Conservation (phyloP, 2,329 filamentous ascomycete species). For the Phaeomoniella chlamydospora region DNA sequence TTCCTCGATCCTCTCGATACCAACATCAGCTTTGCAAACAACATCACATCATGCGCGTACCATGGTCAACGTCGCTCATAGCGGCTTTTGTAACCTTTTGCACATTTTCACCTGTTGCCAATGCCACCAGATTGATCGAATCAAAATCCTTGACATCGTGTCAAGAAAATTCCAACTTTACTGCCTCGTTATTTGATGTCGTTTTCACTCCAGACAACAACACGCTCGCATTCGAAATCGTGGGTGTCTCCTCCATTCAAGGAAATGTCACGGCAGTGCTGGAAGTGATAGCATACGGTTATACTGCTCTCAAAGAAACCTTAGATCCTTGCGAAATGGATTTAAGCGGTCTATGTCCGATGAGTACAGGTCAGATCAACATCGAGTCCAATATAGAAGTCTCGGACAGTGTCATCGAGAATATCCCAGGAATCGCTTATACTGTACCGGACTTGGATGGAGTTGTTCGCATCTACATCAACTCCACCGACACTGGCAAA, state of each 20-base stretch:
- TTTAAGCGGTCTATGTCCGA: conserved; percentile 70
- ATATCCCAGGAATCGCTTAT: conserved; percentile 76
- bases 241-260: conserved; percentile 69
- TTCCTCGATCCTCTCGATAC: too few relatives aligned
- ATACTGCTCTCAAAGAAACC: conserved; percentile 49
- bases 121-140: conserved; percentile 54
- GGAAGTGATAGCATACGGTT: conserved; percentile 69
- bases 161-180: conserved; percentile 71
- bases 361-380: conserved; percentile 71
- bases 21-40: too few relatives aligned
- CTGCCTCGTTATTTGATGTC: conserved; percentile 78
- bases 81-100: conserved; percentile 22
- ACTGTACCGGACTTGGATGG: conserved; percentile 84
- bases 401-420: conserved; percentile 37
- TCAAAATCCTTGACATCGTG: conserved; percentile 78
- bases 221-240: conserved; percentile 58
- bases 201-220: conserved; percentile 50
- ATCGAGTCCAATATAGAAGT: conserved; percentile 58
- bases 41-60: too few relatives aligned
- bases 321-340: conserved; percentile 62
- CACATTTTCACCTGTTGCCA: conserved; percentile 29
- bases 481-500: conserved; percentile 46
- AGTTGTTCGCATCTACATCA: conserved; percentile 68
- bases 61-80: conserved; percentile 17
- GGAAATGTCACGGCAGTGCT: conserved; percentile 70